Conservation (phyloP, 495 filamentous ascomycete species). For the Letharia columbiana region DNA sequence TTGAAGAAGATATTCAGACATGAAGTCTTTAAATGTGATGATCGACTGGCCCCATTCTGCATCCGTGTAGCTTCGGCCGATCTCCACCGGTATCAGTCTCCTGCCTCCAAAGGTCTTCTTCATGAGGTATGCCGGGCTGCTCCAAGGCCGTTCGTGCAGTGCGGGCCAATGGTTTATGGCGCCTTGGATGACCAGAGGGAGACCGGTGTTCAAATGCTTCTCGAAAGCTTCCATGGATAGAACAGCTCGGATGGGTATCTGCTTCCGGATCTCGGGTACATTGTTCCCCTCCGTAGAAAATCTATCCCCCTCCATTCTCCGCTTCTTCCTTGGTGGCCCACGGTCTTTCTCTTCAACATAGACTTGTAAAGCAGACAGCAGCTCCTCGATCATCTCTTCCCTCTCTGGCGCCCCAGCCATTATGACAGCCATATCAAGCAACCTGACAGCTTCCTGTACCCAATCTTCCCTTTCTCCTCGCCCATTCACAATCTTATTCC, state of each 20-base stretch:
- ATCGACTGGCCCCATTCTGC: slow-evolving; percentile 79
- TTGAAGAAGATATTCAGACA: slow-evolving; percentile 47
- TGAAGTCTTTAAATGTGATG: slow-evolving; percentile 65
- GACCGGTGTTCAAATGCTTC: slow-evolving; percentile 40
- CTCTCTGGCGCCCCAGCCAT: slow-evolving; percentile 66
- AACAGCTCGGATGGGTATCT: slow-evolving; percentile 27
- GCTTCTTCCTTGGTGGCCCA: slow-evolving; percentile 22
- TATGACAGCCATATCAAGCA: slow-evolving; percentile 72
- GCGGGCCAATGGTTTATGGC: slow-evolving; percentile 71
- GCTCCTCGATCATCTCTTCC: slow-evolving; percentile 49
- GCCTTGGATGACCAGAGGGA: slow-evolving; percentile 63
- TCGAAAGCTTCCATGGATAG: slow-evolving; percentile 57
- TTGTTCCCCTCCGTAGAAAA: slow-evolving; percentile 35
- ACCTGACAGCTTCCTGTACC: slow-evolving; percentile 44
- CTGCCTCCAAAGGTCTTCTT: slow-evolving; percentile 65
- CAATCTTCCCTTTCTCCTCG: slow-evolving; percentile 24
- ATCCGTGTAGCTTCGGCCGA: slow-evolving; percentile 85
- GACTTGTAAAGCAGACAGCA: slow-evolving; percentile 31
- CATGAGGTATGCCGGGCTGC: slow-evolving; percentile 62
- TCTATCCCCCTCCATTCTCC: slow-evolving; percentile 24
- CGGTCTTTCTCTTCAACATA: slow-evolving; percentile 4
- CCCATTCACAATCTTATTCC: background rate
- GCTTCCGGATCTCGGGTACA: slow-evolving; percentile 31
- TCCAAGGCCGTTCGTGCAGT: slow-evolving; percentile 59
- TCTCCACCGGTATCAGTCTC: slow-evolving; percentile 77